Percentiles rank a stretch among this genome's conserved stretches.
phyloP scores from a whole-genome alignment of 192 early-diverging fungal genomes.

The Backusella liffmaniae region DNA sequence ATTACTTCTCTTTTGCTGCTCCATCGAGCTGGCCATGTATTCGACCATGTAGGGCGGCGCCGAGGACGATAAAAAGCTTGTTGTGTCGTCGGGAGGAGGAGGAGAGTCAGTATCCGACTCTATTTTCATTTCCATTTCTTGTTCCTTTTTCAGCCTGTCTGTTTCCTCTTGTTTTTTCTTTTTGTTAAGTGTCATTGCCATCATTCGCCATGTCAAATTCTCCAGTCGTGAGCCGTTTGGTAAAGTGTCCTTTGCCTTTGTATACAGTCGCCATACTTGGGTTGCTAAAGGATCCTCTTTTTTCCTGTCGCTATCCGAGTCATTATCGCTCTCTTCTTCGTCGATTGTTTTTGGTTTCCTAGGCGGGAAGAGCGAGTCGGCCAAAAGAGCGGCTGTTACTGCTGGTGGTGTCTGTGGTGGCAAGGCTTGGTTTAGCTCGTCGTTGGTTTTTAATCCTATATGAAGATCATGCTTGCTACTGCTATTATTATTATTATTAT shows the following conservation, averaged over 20 bases:
- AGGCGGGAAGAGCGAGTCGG: conserved; percentile 40
- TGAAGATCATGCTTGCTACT: not conserved
- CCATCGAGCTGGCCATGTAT: not conserved
- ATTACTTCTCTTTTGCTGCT: conserved; percentile 9
- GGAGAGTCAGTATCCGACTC: conserved; percentile 6
- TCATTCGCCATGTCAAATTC: conserved; percentile 84
- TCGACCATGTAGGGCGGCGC: conserved; percentile 34
- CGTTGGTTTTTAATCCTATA: not conserved
- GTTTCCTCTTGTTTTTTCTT: conserved; percentile 22
- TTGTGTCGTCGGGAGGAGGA: conserved; percentile 32
- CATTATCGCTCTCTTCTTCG: conserved; percentile 7
- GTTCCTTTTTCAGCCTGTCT: not conserved
- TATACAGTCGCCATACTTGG: conserved; percentile 73
- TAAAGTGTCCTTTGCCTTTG: conserved; percentile 78
- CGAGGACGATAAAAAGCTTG: conserved; percentile 34
- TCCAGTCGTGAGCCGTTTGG: conserved; percentile 78
- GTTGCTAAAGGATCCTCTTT: conserved; percentile 57
- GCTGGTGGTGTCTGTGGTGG: conserved; percentile 22
- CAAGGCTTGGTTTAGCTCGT: not conserved
- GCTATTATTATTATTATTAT: no score
- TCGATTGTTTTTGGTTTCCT: conserved; percentile 7
- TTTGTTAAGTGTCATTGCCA: conserved; percentile 64
- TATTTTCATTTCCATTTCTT: not conserved
- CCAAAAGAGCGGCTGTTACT: conserved; percentile 32
- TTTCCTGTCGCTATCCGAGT: conserved; percentile 24